Evolutionary conservation across 495 filamentous ascomycete genomes (phyloP).

Genomic region (Articulospora tetracladia): DNA sequence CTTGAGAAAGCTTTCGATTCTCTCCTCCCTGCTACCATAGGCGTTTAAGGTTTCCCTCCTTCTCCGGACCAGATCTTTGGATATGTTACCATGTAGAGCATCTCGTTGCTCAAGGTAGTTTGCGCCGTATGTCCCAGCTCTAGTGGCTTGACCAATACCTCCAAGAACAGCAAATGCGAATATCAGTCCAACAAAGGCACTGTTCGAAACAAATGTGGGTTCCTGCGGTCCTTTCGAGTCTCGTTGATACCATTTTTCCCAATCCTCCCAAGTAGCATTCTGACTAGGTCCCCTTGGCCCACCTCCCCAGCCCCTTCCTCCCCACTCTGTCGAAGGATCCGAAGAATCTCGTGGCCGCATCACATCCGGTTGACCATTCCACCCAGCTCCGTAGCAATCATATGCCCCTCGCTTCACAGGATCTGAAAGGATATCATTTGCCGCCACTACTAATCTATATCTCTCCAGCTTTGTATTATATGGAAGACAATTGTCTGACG

Average conservation of each 20-base stretch:
- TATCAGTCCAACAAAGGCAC: slow-evolving; percentile 67
- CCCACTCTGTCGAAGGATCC: slow-evolving; percentile 29
- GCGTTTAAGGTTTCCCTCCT: slow-evolving; percentile 44
- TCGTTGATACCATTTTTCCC: slow-evolving; percentile 76
- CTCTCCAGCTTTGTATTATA: slow-evolving; percentile 68
- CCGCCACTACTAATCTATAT: slow-evolving; percentile 80
- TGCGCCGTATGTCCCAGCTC: slow-evolving; percentile 53
- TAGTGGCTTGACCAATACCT: slow-evolving; percentile 59
- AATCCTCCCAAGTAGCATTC: slow-evolving; percentile 98
- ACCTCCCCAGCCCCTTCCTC: slow-evolving; percentile 42
- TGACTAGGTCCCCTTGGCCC: slow-evolving; percentile 54
- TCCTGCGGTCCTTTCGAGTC: slow-evolving; percentile 39
- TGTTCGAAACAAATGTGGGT: slow-evolving; percentile 68
- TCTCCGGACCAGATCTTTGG: slow-evolving; percentile 54
- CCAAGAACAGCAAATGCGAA: slow-evolving; percentile 63
- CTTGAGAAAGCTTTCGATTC: slow-evolving; percentile 69
- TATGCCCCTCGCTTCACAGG: slow-evolving; percentile 73
- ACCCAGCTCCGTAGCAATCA: slow-evolving; percentile 77
- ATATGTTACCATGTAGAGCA: slow-evolving; percentile 57
- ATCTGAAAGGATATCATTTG: slow-evolving; percentile 88
- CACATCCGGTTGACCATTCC: slow-evolving; percentile 51
- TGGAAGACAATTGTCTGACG: slow-evolving; percentile 31
- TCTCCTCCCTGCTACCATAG: slow-evolving; percentile 51
- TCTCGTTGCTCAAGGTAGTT: slow-evolving; percentile 59
- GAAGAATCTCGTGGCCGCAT: slow-evolving; percentile 10